Evolutionary conservation across 73 alveolate species (phyloP).

Genomic region (Tetrahymena malaccensis): DNA sequence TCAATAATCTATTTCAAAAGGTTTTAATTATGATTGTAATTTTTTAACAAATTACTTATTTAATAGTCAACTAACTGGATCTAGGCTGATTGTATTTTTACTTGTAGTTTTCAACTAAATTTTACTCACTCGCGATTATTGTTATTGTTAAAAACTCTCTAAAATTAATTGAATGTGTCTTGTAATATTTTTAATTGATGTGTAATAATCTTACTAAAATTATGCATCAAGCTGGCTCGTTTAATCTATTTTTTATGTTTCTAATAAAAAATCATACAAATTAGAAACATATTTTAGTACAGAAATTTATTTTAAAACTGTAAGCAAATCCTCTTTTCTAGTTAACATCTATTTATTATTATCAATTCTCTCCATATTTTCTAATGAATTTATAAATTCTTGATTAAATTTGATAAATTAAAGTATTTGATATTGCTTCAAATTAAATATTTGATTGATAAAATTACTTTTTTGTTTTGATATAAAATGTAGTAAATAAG

Average conservation of each 20-base stretch:
- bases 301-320: not conserved
- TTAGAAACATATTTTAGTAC: not conserved
- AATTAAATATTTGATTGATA: no score
- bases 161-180: not conserved
- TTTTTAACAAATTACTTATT: not conserved
- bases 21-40: not conserved
- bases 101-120: not conserved
- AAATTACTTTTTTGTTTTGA: not conserved
- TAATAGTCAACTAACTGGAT: not conserved
- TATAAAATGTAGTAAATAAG: not conserved
- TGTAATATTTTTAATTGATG: not conserved
- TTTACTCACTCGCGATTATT: not conserved
- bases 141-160: not conserved
- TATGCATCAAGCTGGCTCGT: not conserved
- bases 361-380: not conserved
- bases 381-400: no score
- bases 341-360: not conserved
- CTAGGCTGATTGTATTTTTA: not conserved
- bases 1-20: not conserved
- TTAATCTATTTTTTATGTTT: not conserved
- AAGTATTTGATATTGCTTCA: not conserved
- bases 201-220: not conserved
- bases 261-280: not conserved
- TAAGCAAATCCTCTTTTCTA: not conserved
- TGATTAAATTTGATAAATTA: not conserved